Base-by-base conservation (phyloP, 2,329 filamentous ascomycete genomes). In the Colletotrichum paranaense region DNA sequence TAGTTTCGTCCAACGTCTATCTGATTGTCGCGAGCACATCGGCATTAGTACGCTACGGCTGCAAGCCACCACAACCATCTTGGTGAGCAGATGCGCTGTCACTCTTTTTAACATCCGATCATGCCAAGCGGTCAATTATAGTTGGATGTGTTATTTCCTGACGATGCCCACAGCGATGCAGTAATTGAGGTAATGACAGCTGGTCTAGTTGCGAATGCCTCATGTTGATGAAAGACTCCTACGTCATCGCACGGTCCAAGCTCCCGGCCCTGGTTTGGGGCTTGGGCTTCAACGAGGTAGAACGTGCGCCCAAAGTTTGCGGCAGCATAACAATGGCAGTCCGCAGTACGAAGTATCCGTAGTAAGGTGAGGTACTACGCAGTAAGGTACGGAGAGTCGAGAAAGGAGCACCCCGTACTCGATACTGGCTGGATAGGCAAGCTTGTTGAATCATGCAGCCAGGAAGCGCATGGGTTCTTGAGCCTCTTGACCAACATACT, bases 301-400 rank as follows among this genome's bases (percentile, higher is more conserved):
- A 67, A 74, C 62, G 68, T 60, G 72, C 68, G 53, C 68, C 46
- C 42, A 72, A 72, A 67, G 68, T 68, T 72, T 74, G 68, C 52
- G 46, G 57, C 49, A 30, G 42, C 60, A 70, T 30, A 53, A 68
- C 42, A 65, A 46, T 30, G 19, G 42, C 49, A 52, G 58, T 46
- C 9, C 32, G 32, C 9, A 35, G 32, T 35, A 35, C 32, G 32
- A 35, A 35, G 32, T 32, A 32, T 32, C 30, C 30, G 30, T 32
- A 32, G 30, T 11, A 32, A 30, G 30, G 30, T 32, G 4, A 28
- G 5, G 28, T 32, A 35, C 32, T 35, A 35, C 30, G 30, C 30
- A 35, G 8, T 22, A 46, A 35, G 24, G 35, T 35, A 35, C 32
- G 4, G 32, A 35, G 32, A 57, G 38, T 42, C 38, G 16, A 42